phyloP scores from a whole-genome alignment of 2,329 filamentous ascomycete species.

The Diplodia scrobiculata region DNA sequence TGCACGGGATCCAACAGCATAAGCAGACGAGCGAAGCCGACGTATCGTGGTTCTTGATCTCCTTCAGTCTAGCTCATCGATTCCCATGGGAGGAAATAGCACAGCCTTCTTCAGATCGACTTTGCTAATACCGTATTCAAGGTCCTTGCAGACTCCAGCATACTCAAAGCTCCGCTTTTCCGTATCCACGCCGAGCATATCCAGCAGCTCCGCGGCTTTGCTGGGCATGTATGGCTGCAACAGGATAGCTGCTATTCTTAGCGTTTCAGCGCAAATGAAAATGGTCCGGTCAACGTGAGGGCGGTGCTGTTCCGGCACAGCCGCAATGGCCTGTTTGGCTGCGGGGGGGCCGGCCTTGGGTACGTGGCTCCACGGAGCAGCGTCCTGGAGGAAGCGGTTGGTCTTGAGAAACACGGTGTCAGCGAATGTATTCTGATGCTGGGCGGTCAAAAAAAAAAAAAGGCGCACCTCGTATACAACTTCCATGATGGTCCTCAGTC shows the following conservation, averaged over 20 bases:
- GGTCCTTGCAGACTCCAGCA: slow-evolving; percentile 66
- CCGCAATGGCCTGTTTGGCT: background rate
- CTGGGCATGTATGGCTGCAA: slow-evolving; percentile 88
- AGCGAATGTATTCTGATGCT: background rate
- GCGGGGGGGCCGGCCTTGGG: background rate
- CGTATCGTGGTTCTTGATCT: background rate
- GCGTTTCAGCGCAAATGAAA: slow-evolving; percentile 71
- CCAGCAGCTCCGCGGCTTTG: slow-evolving; percentile 71
- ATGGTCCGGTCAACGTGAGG: slow-evolving; percentile 60
- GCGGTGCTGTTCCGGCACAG: slow-evolving; percentile 26
- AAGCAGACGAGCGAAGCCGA: background rate
- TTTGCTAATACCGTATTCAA: slow-evolving; percentile 64
- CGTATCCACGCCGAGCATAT: slow-evolving; percentile 71
- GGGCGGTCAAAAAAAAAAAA: background rate
- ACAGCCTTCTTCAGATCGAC: slow-evolving; percentile 49
- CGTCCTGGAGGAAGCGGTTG: slow-evolving; percentile 66
- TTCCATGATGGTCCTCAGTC: slow-evolving; percentile 66
- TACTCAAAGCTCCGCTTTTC: slow-evolving; percentile 64
- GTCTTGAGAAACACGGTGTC: slow-evolving; percentile 50
- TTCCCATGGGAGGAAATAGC: slow-evolving; percentile 52
- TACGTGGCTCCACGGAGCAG: slow-evolving; percentile 68
- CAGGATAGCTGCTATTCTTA: slow-evolving; percentile 79
- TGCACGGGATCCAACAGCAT: background rate
- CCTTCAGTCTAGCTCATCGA: slow-evolving; percentile 10
- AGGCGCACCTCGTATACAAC: slow-evolving; percentile 51